Evolutionary conservation across 78 protist species (phyloP).

Genomic region (Dictyostelium brefeldianum): DNA sequence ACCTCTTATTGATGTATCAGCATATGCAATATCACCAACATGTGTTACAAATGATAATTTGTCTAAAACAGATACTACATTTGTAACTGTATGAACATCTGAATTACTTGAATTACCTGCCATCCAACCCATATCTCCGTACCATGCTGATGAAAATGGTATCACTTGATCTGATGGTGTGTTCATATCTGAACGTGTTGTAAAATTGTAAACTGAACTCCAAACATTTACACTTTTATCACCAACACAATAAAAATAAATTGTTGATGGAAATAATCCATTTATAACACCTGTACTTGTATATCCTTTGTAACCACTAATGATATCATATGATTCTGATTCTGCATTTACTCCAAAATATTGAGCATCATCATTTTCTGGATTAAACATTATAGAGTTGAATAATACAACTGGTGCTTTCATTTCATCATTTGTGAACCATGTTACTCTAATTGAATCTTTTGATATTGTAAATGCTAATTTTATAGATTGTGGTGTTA

Average conservation of each 20-base stretch:
- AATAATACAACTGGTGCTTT: background rate
- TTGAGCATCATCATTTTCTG: background rate
- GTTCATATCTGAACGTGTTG: background rate
- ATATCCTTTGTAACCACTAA: slow-evolving; percentile 6
- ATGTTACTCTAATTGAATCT: slow-evolving; percentile 23
- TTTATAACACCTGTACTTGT: slow-evolving; percentile 2
- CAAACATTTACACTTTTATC: slow-evolving; percentile 8
- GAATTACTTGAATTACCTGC: background rate
- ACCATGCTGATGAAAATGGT: slow-evolving; percentile 18
- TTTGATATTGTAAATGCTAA: slow-evolving; percentile 12
- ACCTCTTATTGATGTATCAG: slow-evolving; percentile 40
- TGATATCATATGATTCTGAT: too few species aligned
- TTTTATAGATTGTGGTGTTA: background rate
- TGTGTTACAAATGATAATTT: slow-evolving; percentile 12
- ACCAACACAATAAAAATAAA: slow-evolving; percentile 46
- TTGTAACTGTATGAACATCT: background rate
- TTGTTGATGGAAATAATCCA: background rate
- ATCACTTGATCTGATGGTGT: background rate
- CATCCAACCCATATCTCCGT: slow-evolving; percentile 55
- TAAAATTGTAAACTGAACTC: slow-evolving; percentile 21
- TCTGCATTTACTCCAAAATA: too few species aligned
- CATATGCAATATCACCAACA: slow-evolving; percentile 78
- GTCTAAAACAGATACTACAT: background rate
- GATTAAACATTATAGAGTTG: background rate
- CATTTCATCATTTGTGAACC: slow-evolving; percentile 13